Base-by-base conservation (phyloP, 2,329 filamentous ascomycete species). In the Aureobasidium sp. region DNA sequence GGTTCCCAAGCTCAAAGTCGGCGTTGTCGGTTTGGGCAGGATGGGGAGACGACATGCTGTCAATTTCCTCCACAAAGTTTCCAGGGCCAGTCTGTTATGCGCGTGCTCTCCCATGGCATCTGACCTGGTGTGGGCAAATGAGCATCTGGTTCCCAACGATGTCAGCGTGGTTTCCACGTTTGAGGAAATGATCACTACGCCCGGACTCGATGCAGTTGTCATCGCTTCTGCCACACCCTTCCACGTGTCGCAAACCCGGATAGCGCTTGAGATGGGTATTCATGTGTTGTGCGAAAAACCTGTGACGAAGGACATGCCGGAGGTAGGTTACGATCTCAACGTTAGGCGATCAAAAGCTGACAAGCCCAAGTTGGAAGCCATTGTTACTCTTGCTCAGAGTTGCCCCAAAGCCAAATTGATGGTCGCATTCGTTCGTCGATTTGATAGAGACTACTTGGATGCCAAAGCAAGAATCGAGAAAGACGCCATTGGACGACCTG, bases 21-120 rank as follows among this genome's bases (percentile, higher is more conserved):
- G 73, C 56, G 77, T 78, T 51, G 77, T 77, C 42, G 80, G 80
- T 55, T 77, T 82, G 53, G 80, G 80, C 29, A 77, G 80, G 65
- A 82, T 47, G 45, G 80, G 80, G 55, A 76, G 78, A 63, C 76
- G 79, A 22, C 79, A 82, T 70, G 80, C 77, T 58, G 69, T 77
- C 47, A 80, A 78, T 65, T 76, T 80, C 60, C 71, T 80, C 55
- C 70, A 78, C 60, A 72, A 73, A 34, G 76, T 76, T 9, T 77
- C 78, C 25, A 74, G 77, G 42, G 79, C 80, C 44, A 70, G 79
- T 52, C 75, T 83, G 25, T 76, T 81, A 25, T 79, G 79, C 60
- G 80, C 77, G 42, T 81, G 76, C 68, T 76, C 9, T 17, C 53
- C 59, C 41, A 36, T 49, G 6, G 58, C 56, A 12, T 42, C 66